Base-by-base conservation (phyloP, 345 rosid species). In the Pistacia atlantica region DNA sequence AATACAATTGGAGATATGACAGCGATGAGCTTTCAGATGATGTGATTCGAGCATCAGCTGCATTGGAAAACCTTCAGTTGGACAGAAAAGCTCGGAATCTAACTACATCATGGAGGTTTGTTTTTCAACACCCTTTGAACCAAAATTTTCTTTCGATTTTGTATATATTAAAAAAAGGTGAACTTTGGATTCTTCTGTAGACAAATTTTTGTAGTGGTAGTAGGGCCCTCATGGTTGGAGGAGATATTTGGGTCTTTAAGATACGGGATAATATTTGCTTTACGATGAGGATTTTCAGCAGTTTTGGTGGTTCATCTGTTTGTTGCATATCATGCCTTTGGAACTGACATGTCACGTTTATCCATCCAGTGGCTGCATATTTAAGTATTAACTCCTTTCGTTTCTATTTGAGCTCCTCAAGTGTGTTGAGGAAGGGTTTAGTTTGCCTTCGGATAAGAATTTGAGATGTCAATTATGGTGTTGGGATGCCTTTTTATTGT, bases 91-190 rank as follows among this genome's bases (percentile, higher is more conserved):
- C 98, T 62, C 76, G 92, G 56, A 96, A 93, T 83, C 83, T 96
- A 68, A 89, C 97, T 20, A 73, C 97, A 25, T 93, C 99, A 7
- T 93, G 97, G 99, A 90, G 97, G 99, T 92, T 69, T 71, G 91
- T 82, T 74, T 51, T 74, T 76, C 52, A 69, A 71, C 8, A 55
- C 63, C 72, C 14, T 2, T 56, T 11, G 20, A 82, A 60, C 8
- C 17, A 22, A 79, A 37, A 25, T 38, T 20, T 54, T 38, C 13
- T 61, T 31, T 42, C 0, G 13, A 3, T 18, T 62, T 45, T 3
- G 12, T 25, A 66, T 38, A 35, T 55, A 4, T n/a, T 48, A 4
- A 56, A 25, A 59, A 63, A 73, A 17, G 25, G 28, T 46, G 63
- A 68, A 22, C 12, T 20, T 18, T 59, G 66, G 55, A 67, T 20